Evolutionary conservation across 768 basidiomycete genomes (phyloP), one percentile per base, ranked within the genome.

Genomic region (Lactarius vividus): DNA sequence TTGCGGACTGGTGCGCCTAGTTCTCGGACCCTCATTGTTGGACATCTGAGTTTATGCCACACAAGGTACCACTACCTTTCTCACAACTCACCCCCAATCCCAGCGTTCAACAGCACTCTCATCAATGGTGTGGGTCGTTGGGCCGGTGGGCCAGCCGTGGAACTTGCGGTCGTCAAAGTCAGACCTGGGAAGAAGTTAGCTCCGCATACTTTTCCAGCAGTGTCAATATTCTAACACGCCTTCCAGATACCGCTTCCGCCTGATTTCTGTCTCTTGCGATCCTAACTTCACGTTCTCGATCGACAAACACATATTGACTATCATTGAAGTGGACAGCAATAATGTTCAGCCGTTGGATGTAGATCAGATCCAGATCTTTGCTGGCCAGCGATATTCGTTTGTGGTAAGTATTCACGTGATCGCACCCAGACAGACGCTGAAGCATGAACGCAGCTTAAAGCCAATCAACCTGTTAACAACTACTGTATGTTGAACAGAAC

Each of bases 321-420:
- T 84, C 65, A 83, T 83, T 52, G 83, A 84, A 72, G 80, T 76
- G 1, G 83, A 84, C 55, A 80, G 79, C 9, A 64, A 76, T 55
- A 77, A 77, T 57, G 73, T 76, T 11, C 56, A 76, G 31, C 82
- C 84, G 0, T 63, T 78, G 15, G 62, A 60, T 0, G 78, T 81
- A 4, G 79, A 83, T 59, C 69, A 74, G 13, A 77, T 84, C 57
- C 71, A 78, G 8, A 81, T 87, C 42, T 83, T 78, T 61, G 74
- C 76, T 13, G 84, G 79, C 2, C 85, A 86, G 71, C 79, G 84
- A 18, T 85, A 86, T 70, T 82, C 83, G 0, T 74, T 84, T 64
- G 72, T 84, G 8, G 73, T 72, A 66, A 57, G 54, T 15, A 68
- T 69, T 1, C 8, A 56, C 6, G 18, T n/a, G n/a, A 16, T 16